Evolutionary conservation across 305 asterid species (phyloP).

Genomic region (Plantago lanceolata): DNA sequence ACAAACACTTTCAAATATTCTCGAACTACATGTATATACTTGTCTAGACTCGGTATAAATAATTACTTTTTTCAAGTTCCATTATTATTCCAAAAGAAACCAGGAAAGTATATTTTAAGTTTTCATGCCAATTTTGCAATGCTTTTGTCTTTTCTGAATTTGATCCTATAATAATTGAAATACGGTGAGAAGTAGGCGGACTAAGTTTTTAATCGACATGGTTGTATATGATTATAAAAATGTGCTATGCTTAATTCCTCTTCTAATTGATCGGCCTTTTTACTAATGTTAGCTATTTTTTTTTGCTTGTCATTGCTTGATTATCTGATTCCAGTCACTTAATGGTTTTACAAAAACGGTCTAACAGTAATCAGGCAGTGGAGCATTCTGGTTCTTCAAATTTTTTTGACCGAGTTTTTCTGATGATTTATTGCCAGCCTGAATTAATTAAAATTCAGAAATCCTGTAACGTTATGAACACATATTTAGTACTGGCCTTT

Average conservation of each 20-base stretch:
- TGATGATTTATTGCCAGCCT: not conserved
- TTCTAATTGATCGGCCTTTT: too few species aligned
- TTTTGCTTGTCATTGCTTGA: too few species aligned
- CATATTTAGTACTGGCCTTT: not conserved
- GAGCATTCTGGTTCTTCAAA: too few species aligned
- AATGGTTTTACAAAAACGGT: not conserved
- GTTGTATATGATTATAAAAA: too few species aligned
- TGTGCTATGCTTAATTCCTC: too few species aligned
- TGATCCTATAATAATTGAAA: not conserved
- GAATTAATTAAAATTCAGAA: not conserved
- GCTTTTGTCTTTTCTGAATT: not conserved
- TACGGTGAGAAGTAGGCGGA: not conserved
- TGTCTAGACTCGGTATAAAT: not conserved
- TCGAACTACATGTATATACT: not conserved
- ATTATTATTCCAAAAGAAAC: too few species aligned
- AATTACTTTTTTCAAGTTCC: too few species aligned
- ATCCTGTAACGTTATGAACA: not conserved
- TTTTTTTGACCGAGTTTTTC: not conserved
- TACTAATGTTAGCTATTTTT: too few species aligned
- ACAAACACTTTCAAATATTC: not conserved
- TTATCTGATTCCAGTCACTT: too few species aligned
- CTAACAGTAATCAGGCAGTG: too few species aligned
- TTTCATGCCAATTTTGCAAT: not conserved
- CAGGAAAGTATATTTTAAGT: too few species aligned
- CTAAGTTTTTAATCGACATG: not conserved